These are phyloP conservation scores for Suillus hirtellus DNA, from an alignment of 768 basidiomycete species.

Conservation along the genomic window DNA sequence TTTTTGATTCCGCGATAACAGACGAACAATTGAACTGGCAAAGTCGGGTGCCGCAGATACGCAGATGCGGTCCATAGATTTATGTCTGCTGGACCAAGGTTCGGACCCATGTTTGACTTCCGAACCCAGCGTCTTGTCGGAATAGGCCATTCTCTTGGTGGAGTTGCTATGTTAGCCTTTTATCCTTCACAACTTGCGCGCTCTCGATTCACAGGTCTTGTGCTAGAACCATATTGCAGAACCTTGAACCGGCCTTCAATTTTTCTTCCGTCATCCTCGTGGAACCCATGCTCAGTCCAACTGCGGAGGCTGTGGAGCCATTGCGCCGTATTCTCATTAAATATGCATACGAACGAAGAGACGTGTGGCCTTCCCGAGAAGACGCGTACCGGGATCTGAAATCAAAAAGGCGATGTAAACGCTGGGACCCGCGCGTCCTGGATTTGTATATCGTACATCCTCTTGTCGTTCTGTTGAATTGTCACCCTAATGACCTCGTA, in stretches of 20 bases:
- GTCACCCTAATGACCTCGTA: conserved; percentile 20
- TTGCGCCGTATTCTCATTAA: conserved; percentile 46
- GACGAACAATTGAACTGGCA: background rate
- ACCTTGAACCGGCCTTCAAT: conserved; percentile 41
- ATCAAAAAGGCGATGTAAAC: conserved; percentile 33
- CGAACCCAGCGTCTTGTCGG: conserved; percentile 53
- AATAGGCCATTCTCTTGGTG: conserved; percentile 70
- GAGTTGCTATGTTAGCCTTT: conserved; percentile 56
- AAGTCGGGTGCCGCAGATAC: conserved; percentile 68
- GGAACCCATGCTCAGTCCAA: conserved; percentile 65
- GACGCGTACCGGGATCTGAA: conserved; percentile 41
- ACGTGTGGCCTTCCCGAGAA: conserved; percentile 51
- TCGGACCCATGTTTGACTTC: conserved; percentile 49
- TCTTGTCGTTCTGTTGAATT: background rate
- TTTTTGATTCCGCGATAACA: background rate
- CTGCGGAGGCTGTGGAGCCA: conserved; percentile 40
- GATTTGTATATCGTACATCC: conserved; percentile 49
- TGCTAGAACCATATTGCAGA: conserved; percentile 54
- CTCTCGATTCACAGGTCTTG: conserved; percentile 9
- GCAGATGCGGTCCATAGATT: conserved; percentile 60
- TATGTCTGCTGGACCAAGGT: conserved; percentile 41
- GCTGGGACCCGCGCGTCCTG: conserved; percentile 58
- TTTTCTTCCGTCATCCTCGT: conserved; percentile 59
- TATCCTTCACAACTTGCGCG: background rate
- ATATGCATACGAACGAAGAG: conserved; percentile 49